A percentile compares a stretch with the other conserved stretches of the same genome.
Conservation (phyloP, 2,329 filamentous ascomycete genomes). For the Pyrenophora tritici-repentis region DNA sequence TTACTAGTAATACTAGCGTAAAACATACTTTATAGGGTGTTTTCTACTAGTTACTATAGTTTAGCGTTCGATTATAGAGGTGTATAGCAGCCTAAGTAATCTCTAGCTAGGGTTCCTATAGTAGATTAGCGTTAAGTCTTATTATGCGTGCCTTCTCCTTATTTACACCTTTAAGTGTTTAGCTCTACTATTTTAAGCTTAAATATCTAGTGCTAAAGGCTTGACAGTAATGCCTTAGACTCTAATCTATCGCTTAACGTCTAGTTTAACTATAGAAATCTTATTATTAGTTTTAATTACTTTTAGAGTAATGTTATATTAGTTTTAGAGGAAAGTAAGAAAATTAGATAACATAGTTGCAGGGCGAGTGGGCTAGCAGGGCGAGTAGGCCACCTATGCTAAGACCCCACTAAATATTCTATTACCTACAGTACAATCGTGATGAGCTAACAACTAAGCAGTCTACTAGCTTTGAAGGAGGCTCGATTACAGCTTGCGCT, state of each 20-base stretch:
- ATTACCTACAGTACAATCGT: not conserved
- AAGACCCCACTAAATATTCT: not conserved
- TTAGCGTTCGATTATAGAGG: constrained; percentile 12
- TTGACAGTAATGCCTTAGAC: constrained; percentile 4
- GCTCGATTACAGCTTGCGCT: constrained; percentile 5
- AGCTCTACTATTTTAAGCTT: too few relatives aligned
- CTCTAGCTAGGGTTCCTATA: too few relatives aligned
- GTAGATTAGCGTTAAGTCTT: too few relatives aligned
- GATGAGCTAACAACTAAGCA: constrained; percentile 11
- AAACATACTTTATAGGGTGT: constrained; percentile 6
- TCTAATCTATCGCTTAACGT: not conserved
- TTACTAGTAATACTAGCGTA: not conserved
- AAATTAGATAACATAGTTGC: too few relatives aligned
- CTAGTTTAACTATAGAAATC: not conserved
- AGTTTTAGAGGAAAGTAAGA: too few relatives aligned
- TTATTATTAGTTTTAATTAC: not conserved
- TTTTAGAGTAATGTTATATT: too few relatives aligned
- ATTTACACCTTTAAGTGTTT: too few relatives aligned
- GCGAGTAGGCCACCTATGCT: too few relatives aligned
- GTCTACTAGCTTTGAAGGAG: not conserved
- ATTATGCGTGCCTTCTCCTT: too few relatives aligned
- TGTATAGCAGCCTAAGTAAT: constrained; percentile 7
- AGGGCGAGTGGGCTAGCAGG: too few relatives aligned
- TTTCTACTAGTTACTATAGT: constrained; percentile 14
- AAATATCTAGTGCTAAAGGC: constrained; percentile 12